Base-by-base conservation (phyloP, 225 moss, liverwort and hornwort species). In the Bryum argenteum region DNA sequence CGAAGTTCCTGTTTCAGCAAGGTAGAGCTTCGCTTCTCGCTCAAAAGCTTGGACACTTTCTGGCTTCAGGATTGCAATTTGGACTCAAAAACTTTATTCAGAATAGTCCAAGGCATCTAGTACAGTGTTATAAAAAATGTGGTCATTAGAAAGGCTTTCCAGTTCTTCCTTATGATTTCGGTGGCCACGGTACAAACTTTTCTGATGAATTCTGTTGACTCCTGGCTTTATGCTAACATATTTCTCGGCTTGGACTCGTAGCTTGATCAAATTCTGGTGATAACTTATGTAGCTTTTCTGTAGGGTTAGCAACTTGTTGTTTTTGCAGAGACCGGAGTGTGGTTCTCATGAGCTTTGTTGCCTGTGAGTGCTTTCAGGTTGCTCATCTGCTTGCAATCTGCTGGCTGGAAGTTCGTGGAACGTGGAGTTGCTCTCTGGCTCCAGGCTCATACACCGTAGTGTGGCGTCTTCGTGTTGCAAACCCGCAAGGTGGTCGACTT, bases 391-490 rank as follows among this genome's bases (percentile, higher is more conserved):
- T 91, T 60, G 96, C 93, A 33, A 76, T 89, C 12, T 83, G 88
- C 75, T 91, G 85, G 87, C 84, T 96, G 59, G 90, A 96, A 52
- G 80, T 96, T 38, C 58, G 63, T 12, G 93, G 96, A 59, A 90
- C 70, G 10, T 96, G 93, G 96, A 85, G 80, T 56, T 96, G 93
- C 65, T 82, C 84, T 11, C 63, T 96, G 55, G 78, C 93, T 58
- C 88, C 91, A 15, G 91, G 96, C 8, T 74, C 77, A 3, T 96
- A 93, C 74, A 85, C 85, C 1, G 93, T 85, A 10, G 76, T 87
- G 6, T 96, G 93, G 96, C 93, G 89, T 56, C 90, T 96, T 9
- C 89, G 91, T 5, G 78, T 89, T 70, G 84, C 96, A n/a, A 96
- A 93, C 38, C 96, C 91, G 38, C 85, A 84, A 62, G 96, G 96